Base-by-base conservation (phyloP, 352 stramenopile species). In the Globisporangium perplexum region DNA sequence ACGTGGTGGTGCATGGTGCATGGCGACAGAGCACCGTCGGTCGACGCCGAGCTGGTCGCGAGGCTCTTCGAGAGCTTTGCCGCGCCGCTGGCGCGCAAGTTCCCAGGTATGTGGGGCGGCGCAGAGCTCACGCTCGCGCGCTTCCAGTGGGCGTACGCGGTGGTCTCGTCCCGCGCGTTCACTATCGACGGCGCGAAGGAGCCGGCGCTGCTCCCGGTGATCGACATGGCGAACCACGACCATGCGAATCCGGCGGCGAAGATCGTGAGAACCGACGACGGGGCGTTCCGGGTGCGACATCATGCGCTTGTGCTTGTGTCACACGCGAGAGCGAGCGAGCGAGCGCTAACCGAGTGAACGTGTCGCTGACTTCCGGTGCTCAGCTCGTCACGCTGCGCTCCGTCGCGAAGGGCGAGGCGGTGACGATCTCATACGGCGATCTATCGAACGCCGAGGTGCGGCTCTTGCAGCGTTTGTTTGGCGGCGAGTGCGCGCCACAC, bases 181-280 rank as follows among this genome's bases (percentile, higher is more conserved):
- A 72, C 60, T 22, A 45, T 73, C 54, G 50, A 50, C 18, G 60
- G 60, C 49, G 53, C 22, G 10, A 57, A 60, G 20, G 77, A 87
- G 41, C 77, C 77, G 39, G 87, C 77, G 38, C 49, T 90, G 12
- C 61, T 90, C 22, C 79, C 79, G 2, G 77, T 88, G 15, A 90
- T 90, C 53, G 77, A 90, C 53, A 90, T 90, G 79, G 79, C 74
- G 24, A 90, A 90, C 65, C 77, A 90, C 51, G 65, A 74, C 11
- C 59, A 59, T 14, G 53, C 55, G 7, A 60, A 69, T 15, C 73
- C 77, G 3, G 63, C 65, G 0, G 77, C 79, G 3, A 66, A 66
- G 44, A 90, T 90, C 59, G 56, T 72, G 12, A 76, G 68, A 45
- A 65, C 54, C 20, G 63, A 75, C 2, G 51, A 64, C 7, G 69